Base-by-base conservation (phyloP, 2,329 filamentous ascomycete genomes). In the Canariomyces notabilis region DNA sequence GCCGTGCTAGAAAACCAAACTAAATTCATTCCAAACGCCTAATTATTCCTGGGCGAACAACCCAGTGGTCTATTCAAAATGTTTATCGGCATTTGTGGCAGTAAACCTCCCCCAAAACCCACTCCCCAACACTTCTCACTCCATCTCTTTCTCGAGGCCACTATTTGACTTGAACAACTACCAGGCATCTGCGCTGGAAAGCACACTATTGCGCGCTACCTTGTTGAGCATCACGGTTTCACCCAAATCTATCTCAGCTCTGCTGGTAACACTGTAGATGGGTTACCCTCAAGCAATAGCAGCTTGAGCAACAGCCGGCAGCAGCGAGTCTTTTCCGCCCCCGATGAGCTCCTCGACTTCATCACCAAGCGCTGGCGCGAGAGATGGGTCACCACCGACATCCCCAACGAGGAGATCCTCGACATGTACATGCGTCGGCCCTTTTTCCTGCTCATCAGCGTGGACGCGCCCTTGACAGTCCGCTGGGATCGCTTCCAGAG, bases 171-270 rank as follows among this genome's bases (percentile, higher is more conserved):
- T 41, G 52, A 48, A 53, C 14, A 11, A 23, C 19, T 22, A 33
- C 33, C 61, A 93, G 90, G 87, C 61, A 91, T 96, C 59, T 97
- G 90, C 71, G 83, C 91, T 39, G 93, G 93, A 60, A 97, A 96
- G 71, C 83, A 82, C 63, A 88, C 89, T 8, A 87, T 97, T 54
- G 89, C 89, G 48, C 80, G 87, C 44, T 96, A 95, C 64, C 79
- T 98, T 7, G 80, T 90, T 54, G 79, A 89, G 53, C 80, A 90
- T 54, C 86, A 96, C 66, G 82, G 80, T 51, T 98, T 97, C 68
- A 81, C 78, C 50, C 79, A 80, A 37, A 76, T 96, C 47, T 75
- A 79, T 57, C 74, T 95, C 1, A n/a, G 6, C 26, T 42, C n/a
- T 6, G 18, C 21, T 5, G 31, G 36, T 15, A 5, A 46, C 26